These are phyloP conservation scores for Alliaria petiolata DNA, from an alignment of 345 rosid genomes.

Conservation along the genomic window DNA sequence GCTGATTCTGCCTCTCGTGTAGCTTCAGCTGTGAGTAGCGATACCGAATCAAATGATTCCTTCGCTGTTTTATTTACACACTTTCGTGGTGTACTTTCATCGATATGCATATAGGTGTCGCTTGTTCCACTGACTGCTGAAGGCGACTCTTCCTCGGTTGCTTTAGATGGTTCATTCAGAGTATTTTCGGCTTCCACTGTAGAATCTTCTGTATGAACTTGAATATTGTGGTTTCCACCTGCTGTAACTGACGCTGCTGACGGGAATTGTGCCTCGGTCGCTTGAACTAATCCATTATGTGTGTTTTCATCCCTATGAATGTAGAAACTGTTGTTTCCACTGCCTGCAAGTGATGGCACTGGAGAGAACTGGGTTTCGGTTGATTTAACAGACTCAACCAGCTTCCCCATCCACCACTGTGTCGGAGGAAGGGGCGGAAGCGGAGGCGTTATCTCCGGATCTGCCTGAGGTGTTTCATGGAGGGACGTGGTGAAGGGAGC, in stretches of 20 bases:
- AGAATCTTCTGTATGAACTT: not conserved
- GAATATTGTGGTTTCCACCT: not conserved
- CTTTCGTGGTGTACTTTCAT: not conserved
- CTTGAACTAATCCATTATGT: slow-evolving; percentile 3
- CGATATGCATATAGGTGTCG: not conserved
- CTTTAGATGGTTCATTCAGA: not conserved
- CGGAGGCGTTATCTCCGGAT: slow-evolving; percentile 54
- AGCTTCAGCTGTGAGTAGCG: no score
- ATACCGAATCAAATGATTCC: no score
- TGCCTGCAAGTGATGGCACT: not conserved
- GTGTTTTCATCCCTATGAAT: slow-evolving; percentile 5
- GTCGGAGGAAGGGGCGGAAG: slow-evolving; percentile 88
- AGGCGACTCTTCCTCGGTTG: not conserved
- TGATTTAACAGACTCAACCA: not conserved
- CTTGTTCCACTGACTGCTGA: not conserved
- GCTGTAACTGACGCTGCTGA: not conserved
- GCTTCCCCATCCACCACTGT: slow-evolving; percentile 72
- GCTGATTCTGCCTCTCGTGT: not conserved
- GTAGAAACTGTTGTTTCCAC: not conserved
- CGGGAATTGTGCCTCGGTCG: not conserved
- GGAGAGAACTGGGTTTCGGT: not conserved
- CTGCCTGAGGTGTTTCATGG: slow-evolving; percentile 34
- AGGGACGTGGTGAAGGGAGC: not conserved
- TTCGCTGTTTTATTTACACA: no score
- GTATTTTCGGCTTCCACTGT: no score